Conservation (phyloP, 2,329 filamentous ascomycete genomes). For the Dissoconium aciculare region DNA sequence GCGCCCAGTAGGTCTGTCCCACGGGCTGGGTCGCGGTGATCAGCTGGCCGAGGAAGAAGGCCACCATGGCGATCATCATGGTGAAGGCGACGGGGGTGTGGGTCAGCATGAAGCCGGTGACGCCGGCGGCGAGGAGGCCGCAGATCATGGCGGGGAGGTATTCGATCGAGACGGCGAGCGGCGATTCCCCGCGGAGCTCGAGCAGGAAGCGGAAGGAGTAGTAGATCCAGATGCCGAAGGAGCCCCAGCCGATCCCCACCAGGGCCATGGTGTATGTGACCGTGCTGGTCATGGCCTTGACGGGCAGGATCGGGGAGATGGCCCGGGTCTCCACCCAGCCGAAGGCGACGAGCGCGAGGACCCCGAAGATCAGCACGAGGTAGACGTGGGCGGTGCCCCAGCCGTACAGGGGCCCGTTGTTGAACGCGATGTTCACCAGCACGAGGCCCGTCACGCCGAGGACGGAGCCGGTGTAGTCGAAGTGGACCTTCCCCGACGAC, state of each 20-base stretch:
- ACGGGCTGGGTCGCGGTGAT: conserved; percentile 21
- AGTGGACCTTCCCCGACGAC: conserved; percentile 7
- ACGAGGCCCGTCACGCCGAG: conserved; percentile 20
- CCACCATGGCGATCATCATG: conserved; percentile 24
- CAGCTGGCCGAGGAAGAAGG: conserved; percentile 23
- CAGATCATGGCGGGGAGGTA: conserved; percentile 22
- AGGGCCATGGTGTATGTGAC: conserved; percentile 18
- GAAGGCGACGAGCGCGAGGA: conserved; percentile 18
- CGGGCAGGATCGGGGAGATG: conserved; percentile 14
- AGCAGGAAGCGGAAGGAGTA: conserved; percentile 23
- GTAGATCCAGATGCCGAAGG: conserved; percentile 23
- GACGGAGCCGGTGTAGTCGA: conserved; percentile 18
- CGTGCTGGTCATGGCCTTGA: conserved; percentile 14
- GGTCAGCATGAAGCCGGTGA: conserved; percentile 26
- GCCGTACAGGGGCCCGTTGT: conserved; percentile 21
- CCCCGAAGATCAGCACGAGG: conserved; percentile 18
- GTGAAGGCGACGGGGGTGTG: conserved; percentile 25
- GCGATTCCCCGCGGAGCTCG: conserved; percentile 19
- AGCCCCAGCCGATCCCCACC: conserved; percentile 20
- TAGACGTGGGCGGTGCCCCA: conserved; percentile 20
- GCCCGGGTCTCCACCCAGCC: conserved; percentile 19
- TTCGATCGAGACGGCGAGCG: conserved; percentile 22
- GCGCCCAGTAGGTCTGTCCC: conserved; percentile 25
- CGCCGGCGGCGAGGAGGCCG: conserved; percentile 24
- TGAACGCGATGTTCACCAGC: conserved; percentile 22